Evolutionary conservation across 805 yeast genomes (phyloP).

Genomic region (Candida schatavii): DNA sequence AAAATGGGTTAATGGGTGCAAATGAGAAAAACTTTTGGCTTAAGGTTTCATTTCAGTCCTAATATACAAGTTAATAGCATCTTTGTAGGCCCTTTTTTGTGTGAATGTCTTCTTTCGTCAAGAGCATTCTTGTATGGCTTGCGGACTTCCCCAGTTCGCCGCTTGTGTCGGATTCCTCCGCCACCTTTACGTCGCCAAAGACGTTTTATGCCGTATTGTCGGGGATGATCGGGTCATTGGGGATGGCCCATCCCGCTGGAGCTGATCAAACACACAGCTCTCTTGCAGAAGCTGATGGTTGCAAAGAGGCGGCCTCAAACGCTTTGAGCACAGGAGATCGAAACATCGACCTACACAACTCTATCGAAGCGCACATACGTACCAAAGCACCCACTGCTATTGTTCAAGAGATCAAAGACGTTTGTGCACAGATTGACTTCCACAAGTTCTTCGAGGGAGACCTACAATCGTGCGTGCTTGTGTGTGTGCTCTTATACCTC

Average conservation of each 20-base stretch:
- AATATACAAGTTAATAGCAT: too few relatives aligned
- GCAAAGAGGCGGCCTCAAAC: too few relatives aligned
- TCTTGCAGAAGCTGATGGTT: too few relatives aligned
- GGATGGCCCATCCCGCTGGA: too few relatives aligned
- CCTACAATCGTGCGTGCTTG: conserved; percentile 11
- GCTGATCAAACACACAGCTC: too few relatives aligned
- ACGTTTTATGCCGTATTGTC: conserved; percentile 1
- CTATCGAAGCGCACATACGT: neutral
- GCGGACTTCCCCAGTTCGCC: conserved; percentile 20
- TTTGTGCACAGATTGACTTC: conserved; percentile 8
- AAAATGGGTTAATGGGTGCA: too few relatives aligned
- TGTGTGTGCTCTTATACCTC: conserved; percentile 16
- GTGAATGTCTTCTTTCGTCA: conserved; percentile 9
- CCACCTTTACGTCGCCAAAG: neutral
- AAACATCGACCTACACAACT: neutral
- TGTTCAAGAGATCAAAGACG: conserved; percentile 1
- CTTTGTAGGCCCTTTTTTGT: too few relatives aligned
- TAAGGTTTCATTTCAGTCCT: too few relatives aligned
- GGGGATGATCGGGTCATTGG: too few relatives aligned
- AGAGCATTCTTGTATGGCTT: conserved; percentile 21
- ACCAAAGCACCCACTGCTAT: conserved; percentile 1
- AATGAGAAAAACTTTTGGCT: too few relatives aligned
- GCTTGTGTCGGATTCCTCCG: too few relatives aligned
- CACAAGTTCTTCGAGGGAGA: conserved; percentile 15
- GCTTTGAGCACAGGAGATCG: too few relatives aligned